These are phyloP conservation scores for Anisogramma anomala DNA, from an alignment of 2,329 filamentous ascomycete genomes.

Conservation along the genomic window DNA sequence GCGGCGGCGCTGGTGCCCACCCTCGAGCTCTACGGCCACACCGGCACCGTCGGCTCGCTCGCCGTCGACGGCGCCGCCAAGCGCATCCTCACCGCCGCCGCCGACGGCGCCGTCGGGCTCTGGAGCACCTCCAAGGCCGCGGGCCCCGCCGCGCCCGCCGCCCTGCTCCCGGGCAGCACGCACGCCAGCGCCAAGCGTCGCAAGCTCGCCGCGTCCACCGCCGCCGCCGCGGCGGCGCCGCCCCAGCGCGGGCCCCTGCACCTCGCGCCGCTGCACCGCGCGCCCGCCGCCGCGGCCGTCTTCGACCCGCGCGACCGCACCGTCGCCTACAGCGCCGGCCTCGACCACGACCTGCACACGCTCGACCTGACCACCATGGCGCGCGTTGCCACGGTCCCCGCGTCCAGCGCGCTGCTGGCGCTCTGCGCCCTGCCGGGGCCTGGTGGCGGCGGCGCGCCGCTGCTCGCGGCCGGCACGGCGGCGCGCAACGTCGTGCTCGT, in stretches of 20 bases:
- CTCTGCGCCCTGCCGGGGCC: constrained; percentile 60
- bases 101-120: constrained; percentile 73
- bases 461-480: constrained; percentile 64
- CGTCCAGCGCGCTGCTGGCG: constrained; percentile 71
- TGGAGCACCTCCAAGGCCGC: constrained; percentile 75
- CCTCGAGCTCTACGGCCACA: constrained; percentile 47
- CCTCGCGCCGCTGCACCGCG: constrained; percentile 59
- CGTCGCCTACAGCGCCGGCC: constrained; percentile 81
- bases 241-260: constrained; percentile 68
- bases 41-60: constrained; percentile 51
- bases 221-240: constrained; percentile 30
- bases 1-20: constrained; percentile 55
- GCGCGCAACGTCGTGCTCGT: constrained; percentile 85
- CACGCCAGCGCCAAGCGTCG: constrained; percentile 59
- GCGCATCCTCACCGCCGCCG: constrained; percentile 73
- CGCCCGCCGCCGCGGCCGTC: constrained; percentile 64
- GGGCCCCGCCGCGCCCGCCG: constrained; percentile 60
- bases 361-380: constrained; percentile 76
- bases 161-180: constrained; percentile 51
- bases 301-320: constrained; percentile 80
- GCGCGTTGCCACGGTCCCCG: constrained; percentile 72
- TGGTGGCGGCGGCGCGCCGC: constrained; percentile 28
- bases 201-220: constrained; percentile 38
- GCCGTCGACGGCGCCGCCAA: constrained; percentile 62
- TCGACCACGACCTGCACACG: constrained; percentile 83